phyloP scores from a whole-genome alignment of 192 early-diverging fungal species.

The Coemansia sp. region DNA sequence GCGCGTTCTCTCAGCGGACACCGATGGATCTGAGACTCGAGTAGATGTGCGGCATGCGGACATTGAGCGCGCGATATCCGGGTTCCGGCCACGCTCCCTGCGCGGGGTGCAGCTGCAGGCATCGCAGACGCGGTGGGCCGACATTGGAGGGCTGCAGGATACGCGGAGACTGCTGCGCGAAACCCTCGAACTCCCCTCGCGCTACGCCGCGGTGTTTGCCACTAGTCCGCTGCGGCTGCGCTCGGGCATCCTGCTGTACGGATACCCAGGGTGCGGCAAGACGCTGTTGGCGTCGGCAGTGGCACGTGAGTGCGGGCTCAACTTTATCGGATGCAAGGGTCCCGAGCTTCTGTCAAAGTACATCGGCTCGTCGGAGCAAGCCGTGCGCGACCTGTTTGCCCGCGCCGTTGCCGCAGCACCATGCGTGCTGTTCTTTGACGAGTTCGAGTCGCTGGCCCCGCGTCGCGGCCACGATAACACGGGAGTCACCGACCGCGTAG shows the following conservation, averaged over 20 bases:
- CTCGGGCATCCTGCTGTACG: constrained; percentile 92
- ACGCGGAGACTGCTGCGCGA: constrained; percentile 80
- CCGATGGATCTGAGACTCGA: background rate
- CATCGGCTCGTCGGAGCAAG: constrained; percentile 96
- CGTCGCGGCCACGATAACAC: constrained; percentile 97
- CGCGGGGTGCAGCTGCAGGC: constrained; percentile 76
- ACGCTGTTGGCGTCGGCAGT: constrained; percentile 94
- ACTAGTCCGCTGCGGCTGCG: constrained; percentile 84
- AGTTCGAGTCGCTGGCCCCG: constrained; percentile 97
- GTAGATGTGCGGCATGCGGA: constrained; percentile 63
- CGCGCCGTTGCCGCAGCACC: constrained; percentile 90
- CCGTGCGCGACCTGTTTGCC: constrained; percentile 92
- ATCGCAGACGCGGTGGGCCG: constrained; percentile 77
- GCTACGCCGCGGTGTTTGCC: constrained; percentile 88
- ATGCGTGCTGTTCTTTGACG: constrained; percentile 97
- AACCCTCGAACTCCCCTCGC: constrained; percentile 93
- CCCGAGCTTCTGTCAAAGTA: constrained; percentile 99
- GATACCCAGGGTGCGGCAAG: constrained; percentile 98
- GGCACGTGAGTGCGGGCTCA: constrained; percentile 94
- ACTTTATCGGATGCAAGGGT: constrained; percentile 96
- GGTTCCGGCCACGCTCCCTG: constrained; percentile 77
- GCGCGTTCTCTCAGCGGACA: constrained; percentile 47
- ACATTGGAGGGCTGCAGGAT: constrained; percentile 86
- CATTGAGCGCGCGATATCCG: constrained; percentile 71
- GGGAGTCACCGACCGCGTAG: constrained; percentile 97